phyloP scores from a whole-genome alignment of 2,329 filamentous ascomycete genomes.

The Juglanconis oblonga region DNA sequence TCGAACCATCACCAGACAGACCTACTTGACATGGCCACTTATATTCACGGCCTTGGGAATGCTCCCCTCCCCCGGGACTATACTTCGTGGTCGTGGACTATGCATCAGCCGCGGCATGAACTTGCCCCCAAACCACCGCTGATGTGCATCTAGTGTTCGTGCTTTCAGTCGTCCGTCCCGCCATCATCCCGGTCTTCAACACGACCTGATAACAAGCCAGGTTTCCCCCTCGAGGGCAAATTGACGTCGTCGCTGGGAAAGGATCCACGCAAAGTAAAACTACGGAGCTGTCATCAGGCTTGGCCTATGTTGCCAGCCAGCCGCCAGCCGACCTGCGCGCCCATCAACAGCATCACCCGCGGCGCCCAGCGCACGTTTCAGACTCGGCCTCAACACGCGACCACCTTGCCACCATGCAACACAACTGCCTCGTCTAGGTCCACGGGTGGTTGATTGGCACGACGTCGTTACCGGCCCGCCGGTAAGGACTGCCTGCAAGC shows the following conservation, averaged over 20 bases:
- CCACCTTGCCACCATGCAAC: background rate
- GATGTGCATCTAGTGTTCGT: too few species aligned
- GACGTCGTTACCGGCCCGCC: background rate
- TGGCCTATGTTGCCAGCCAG: background rate
- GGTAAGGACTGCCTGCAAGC: background rate
- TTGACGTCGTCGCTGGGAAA: background rate
- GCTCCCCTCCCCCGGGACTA: too few species aligned
- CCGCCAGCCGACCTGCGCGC: background rate
- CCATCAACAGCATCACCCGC: background rate
- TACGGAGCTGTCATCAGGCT: too few species aligned
- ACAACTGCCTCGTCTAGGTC: background rate
- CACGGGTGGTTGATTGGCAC: background rate
- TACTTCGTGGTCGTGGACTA: too few species aligned
- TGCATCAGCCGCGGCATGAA: too few species aligned
- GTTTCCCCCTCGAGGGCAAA: too few species aligned
- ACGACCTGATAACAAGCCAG: too few species aligned
- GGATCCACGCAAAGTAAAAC: background rate
- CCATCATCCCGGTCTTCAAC: too few species aligned
- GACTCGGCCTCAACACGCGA: constrained; percentile 6
- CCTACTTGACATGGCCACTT: background rate
- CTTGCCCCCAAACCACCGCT: too few species aligned
- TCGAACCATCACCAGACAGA: background rate
- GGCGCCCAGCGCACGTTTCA: constrained; percentile 13
- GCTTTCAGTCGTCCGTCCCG: too few species aligned
- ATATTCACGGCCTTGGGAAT: background rate